Base-by-base conservation (phyloP, 1,284 basidiomycete species). In the Retiboletus flavoniger region DNA sequence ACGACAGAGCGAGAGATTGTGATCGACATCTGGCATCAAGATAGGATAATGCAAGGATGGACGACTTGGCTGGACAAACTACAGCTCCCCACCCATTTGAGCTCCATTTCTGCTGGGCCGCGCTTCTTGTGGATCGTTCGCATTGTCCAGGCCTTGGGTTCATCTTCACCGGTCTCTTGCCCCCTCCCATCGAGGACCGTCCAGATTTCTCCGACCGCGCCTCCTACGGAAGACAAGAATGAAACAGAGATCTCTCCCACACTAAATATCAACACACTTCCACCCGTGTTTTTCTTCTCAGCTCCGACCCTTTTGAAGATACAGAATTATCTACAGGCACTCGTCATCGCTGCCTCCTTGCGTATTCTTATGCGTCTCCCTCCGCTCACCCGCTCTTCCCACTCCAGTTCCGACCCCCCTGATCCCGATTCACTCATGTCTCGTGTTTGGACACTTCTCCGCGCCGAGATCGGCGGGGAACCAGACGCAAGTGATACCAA, bases 251-350 rank as follows among this genome's bases (percentile, higher is more conserved):
- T 66, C 14, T 40, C 50, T 7, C 52, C 47, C 50, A 41, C 54
- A 8, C 51, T 50, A 17, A 26, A 26, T 17, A 54, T 54, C 39
- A 81, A 85, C 58, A 47, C 55, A 3, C 74, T 89, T 16, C 84
- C 88, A 3, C 80, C 85, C 1, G 75, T 80, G 16, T 79, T 90
- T 58, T 79, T 87, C 61, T 81, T 88, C 63, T 74, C 75, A 2
- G 63, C 74, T 2, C 80, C 81, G 1, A 64, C 74, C 5, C 74
- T 90, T 1, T 66, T 86, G 47, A 76, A 76, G 59, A 63, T 82
- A 14, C 88, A 91, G 65, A 89, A 91, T 62, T 78, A 78, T 58
- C 66, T 90, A 7, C 89, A 91, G 63, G 87, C 85, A 1, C 74
- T 89, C 21, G 75, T 86, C 24, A 84, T 90, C 49, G 74, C 80